Evolutionary conservation across 768 basidiomycete species (phyloP), one percentile per base, ranked within the genome.

Genomic region (Amanita inopinata): DNA sequence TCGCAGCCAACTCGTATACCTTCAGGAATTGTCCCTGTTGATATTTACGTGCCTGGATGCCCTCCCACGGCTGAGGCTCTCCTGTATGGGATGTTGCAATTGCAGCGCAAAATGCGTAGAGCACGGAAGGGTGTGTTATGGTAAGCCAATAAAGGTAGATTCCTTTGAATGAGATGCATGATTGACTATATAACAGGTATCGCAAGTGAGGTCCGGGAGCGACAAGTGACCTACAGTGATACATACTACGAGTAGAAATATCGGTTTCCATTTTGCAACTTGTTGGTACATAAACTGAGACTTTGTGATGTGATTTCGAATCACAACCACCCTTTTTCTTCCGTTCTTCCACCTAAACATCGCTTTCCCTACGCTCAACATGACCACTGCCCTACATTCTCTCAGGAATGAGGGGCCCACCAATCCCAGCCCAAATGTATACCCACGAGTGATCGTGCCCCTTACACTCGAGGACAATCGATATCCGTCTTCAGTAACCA

Each of bases 1-100:
- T 47, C 18, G 7, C 14, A 28, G 37, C 32, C 48, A 33, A 43
- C 33, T 39, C 6, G 34, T 33, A 46, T 58, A 45, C 38, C 43
- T 23, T 1, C 50, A 89, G 86, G 86, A 37, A 94, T 99, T 53
- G 93, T 99, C 4, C 96, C 96, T 3, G 93, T 99, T 33, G 94
- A 98, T 60, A 92, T 97, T 44, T 98, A 97, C 59, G 94, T 97
- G 5, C 94, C 93, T 17, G 94, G 93, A 0, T 96, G 92, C 61
- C 88, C 85, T 15, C 86, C 85, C 6, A 90, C 86, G 2, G 94
- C 96, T n/a, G 96, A 99, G 62, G 96, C 96, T 10, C 73, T 98
- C 30, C 71, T 98, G 48, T 96, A 93, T 54, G 92, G 92, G 38
- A 90, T 96, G 90, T 74, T 97, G 34, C 92, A 97, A 60, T 74